phyloP scores from a whole-genome alignment of 768 basidiomycete genomes.

The Hypholoma sublateritium region DNA sequence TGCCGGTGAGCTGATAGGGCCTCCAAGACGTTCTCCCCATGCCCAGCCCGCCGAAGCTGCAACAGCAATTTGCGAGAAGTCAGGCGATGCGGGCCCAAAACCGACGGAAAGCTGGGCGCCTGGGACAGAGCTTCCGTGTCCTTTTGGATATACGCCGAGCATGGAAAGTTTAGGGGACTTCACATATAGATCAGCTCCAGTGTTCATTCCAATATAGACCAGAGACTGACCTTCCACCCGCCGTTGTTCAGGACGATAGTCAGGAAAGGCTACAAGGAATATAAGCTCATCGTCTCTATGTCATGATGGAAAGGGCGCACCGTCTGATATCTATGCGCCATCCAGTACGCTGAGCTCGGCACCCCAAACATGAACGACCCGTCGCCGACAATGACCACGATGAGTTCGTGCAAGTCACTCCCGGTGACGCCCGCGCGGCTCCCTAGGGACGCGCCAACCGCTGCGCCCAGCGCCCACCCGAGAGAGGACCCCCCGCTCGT shows the following conservation, averaged over 20 bases:
- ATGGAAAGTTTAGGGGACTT: slow-evolving; percentile 64
- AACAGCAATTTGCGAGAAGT: slow-evolving; percentile 61
- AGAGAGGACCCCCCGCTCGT: slow-evolving; percentile 64
- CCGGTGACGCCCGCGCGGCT: slow-evolving; percentile 20
- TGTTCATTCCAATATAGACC: no score
- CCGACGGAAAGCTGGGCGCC: slow-evolving; percentile 58
- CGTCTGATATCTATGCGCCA: slow-evolving; percentile 66
- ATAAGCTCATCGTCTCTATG: background rate
- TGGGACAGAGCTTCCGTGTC: slow-evolving; percentile 45
- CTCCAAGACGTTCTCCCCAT: slow-evolving; percentile 44
- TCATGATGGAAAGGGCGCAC: slow-evolving; percentile 32
- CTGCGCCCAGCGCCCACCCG: slow-evolving; percentile 68
- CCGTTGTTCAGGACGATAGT: slow-evolving; percentile 74
- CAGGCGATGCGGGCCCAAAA: slow-evolving; percentile 62
- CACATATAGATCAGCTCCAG: background rate
- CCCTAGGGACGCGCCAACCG: slow-evolving; percentile 57
- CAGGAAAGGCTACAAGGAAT: slow-evolving; percentile 54
- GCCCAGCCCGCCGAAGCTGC: slow-evolving; percentile 73
- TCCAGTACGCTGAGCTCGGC: slow-evolving; percentile 70
- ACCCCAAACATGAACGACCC: slow-evolving; percentile 69
- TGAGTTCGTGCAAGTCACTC: slow-evolving; percentile 44
- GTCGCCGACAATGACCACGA: slow-evolving; percentile 64
- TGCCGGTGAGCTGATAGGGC: slow-evolving; percentile 7
- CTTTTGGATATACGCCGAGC: slow-evolving; percentile 62
- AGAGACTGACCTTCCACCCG: slow-evolving; percentile 53